Percentiles rank a stretch among this genome's conserved stretches.
These are phyloP conservation scores for Vinca major DNA, from an alignment of 305 asterid genomes.

Conservation along the genomic window DNA sequence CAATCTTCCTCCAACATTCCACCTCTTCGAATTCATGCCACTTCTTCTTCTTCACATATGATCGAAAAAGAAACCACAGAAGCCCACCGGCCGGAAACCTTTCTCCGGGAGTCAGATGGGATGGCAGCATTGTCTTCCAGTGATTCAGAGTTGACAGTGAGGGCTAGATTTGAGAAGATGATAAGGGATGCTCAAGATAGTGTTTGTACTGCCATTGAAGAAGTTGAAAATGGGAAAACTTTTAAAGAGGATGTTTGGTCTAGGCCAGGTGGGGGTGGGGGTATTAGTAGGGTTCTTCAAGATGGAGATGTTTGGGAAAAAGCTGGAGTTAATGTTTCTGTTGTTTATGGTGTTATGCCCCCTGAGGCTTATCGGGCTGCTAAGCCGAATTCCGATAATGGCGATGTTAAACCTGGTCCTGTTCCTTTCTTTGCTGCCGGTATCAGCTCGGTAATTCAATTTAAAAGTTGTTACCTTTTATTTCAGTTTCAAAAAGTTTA, in stretches of 20 bases:
- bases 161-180: conserved; percentile 83
- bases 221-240: conserved; percentile 54
- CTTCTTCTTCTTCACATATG: conserved; percentile 31
- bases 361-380: conserved; percentile 97
- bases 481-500: too few relatives aligned
- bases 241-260: conserved; percentile 90
- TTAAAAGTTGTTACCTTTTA: not conserved
- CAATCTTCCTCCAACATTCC: not conserved
- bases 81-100: conserved; percentile 48
- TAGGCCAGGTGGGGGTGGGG: conserved; percentile 98
- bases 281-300: conserved; percentile 91
- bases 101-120: conserved; percentile 54
- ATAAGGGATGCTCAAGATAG: conserved; percentile 75
- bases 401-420: conserved; percentile 56
- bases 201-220: conserved; percentile 68
- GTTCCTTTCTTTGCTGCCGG: conserved; percentile 96
- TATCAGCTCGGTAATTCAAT: conserved; percentile 67
- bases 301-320: conserved; percentile 86
- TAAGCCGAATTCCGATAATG: conserved; percentile 48
- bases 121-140: conserved; percentile 12
- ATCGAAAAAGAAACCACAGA: conserved; percentile 60
- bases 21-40: conserved; percentile 7
- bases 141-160: conserved; percentile 32
- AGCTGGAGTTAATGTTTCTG: conserved; percentile 95
- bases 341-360: conserved; percentile 92